Conservation (phyloP, 352 stramenopile genomes). For the Phytophthora niederhauseri region DNA sequence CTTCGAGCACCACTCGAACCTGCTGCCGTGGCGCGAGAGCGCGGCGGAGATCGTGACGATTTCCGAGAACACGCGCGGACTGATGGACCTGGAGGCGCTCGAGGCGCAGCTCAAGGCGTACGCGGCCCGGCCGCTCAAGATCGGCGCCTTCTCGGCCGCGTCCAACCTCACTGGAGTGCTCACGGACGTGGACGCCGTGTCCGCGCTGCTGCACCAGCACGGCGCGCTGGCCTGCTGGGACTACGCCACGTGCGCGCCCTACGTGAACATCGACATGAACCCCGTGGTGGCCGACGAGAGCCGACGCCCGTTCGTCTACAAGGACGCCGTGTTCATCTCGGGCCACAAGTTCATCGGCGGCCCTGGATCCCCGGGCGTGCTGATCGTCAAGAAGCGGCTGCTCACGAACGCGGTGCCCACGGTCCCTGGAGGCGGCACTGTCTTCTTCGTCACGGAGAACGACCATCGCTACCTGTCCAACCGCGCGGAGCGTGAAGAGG, state of each 20-base stretch:
- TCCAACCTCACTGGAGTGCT: slow-evolving; percentile 97
- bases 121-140: slow-evolving; percentile 56
- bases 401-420: slow-evolving; percentile 69
- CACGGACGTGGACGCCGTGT: slow-evolving; percentile 91
- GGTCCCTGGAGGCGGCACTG: slow-evolving; percentile 53
- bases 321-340: slow-evolving; percentile 96
- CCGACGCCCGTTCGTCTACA: slow-evolving; percentile 57
- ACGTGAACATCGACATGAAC: slow-evolving; percentile 97
- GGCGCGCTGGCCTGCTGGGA: slow-evolving; percentile 96
- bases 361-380: slow-evolving; percentile 91
- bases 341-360: slow-evolving; percentile 98
- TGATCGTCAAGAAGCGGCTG: slow-evolving; percentile 96
- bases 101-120: slow-evolving; percentile 54
- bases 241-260: slow-evolving; percentile 96
- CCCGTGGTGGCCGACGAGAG: slow-evolving; percentile 57
- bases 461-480: slow-evolving; percentile 87
- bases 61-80: slow-evolving; percentile 49
- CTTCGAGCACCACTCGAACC: slow-evolving; percentile 98
- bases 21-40: slow-evolving; percentile 97
- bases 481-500: slow-evolving; percentile 91
- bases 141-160: slow-evolving; percentile 94
- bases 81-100: slow-evolving; percentile 68
- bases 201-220: slow-evolving; percentile 92
- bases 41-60: slow-evolving; percentile 81
- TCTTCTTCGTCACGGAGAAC: slow-evolving; percentile 70